Percentiles rank a stretch among this genome's conserved stretches.
Conservation (phyloP, 2,329 filamentous ascomycete species). For the Talaromyces islandicus region DNA sequence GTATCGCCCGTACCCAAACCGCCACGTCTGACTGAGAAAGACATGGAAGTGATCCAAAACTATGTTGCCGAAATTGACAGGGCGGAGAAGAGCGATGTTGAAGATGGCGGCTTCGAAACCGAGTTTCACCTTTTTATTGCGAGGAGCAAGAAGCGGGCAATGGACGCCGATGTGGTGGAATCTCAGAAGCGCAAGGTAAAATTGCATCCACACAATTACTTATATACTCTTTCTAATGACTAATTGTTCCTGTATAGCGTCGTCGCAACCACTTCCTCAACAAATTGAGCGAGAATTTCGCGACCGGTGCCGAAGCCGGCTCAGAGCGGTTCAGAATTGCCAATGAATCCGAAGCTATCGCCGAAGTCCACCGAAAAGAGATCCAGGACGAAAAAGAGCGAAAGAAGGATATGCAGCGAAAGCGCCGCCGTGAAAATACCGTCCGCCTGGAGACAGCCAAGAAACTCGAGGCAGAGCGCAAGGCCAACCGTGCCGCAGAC, state of each 20-base stretch:
- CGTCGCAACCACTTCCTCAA: conserved; percentile 52
- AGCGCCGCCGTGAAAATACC: conserved; percentile 89
- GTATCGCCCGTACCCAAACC: conserved; percentile 42
- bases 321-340: conserved; percentile 69
- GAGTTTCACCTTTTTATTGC: conserved; percentile 50
- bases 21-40: conserved; percentile 52
- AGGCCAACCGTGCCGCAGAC: conserved; percentile 71
- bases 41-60: conserved; percentile 64
- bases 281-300: conserved; percentile 54
- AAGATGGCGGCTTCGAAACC: conserved; percentile 47
- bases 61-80: conserved; percentile 56
- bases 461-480: conserved; percentile 70
- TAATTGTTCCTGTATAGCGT: conserved; percentile 43
- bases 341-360: conserved; percentile 73
- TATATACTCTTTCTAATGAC: background rate
- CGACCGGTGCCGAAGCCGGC: conserved; percentile 62
- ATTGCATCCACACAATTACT: conserved; percentile 34
- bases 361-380: conserved; percentile 84
- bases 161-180: conserved; percentile 61
- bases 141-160: conserved; percentile 59
- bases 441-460: conserved; percentile 83
- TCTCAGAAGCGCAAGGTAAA: conserved; percentile 54
- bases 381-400: conserved; percentile 94
- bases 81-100: conserved; percentile 50
- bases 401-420: conserved; percentile 99